Conservation (phyloP, 306 rosid genomes). For the Castanospermum australe region DNA sequence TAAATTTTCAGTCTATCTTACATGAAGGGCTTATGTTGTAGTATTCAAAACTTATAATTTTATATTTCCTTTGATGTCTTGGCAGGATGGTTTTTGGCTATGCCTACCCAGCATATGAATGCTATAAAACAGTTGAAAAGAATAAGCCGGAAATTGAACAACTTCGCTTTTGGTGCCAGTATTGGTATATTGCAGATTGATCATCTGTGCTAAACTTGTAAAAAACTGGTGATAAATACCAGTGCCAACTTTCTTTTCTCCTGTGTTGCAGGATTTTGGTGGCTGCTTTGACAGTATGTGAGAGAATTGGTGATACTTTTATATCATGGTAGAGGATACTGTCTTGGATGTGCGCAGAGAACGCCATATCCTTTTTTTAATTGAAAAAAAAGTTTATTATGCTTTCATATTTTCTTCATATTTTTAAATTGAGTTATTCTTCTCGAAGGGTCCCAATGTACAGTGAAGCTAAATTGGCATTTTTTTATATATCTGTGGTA, state of each 20-base stretch:
- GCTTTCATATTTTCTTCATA: neutral
- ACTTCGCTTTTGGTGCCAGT: slow-evolving; percentile 95
- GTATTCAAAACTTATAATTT: neutral
- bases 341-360: slow-evolving; percentile 23
- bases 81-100: slow-evolving; percentile 86
- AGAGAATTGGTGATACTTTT: slow-evolving; percentile 80
- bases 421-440: neutral
- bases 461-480: slow-evolving; percentile 89
- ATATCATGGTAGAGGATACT: slow-evolving; percentile 68
- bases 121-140: slow-evolving; percentile 82
- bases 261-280: slow-evolving; percentile 79
- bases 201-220: neutral
- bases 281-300: slow-evolving; percentile 79
- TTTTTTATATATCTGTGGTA: slow-evolving; percentile 88
- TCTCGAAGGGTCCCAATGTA: slow-evolving; percentile 94
- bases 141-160: slow-evolving; percentile 81
- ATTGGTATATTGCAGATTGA: slow-evolving; percentile 54
- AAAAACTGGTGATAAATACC: neutral
- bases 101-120: slow-evolving; percentile 95
- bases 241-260: neutral
- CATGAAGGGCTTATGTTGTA: neutral
- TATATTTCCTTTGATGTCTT: slow-evolving; percentile 2
- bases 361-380: neutral
- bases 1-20: neutral
- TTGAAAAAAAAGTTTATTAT: neutral